Base-by-base conservation (phyloP, 2,329 filamentous ascomycete genomes). In the Epichloe amarillans region DNA sequence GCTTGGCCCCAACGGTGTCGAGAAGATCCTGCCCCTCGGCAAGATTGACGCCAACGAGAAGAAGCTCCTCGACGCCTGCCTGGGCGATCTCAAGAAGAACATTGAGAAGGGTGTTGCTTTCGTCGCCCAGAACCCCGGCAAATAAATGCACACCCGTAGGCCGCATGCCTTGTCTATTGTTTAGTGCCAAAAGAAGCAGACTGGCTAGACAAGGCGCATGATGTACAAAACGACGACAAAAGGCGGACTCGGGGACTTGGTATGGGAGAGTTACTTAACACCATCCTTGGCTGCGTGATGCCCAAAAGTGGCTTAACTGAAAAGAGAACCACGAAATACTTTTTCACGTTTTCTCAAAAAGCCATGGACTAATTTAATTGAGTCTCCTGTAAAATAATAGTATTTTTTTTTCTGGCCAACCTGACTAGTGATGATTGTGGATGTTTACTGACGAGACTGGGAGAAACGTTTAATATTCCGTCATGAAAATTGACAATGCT, bases 1-100 rank as follows among this genome's bases (percentile, higher is more conserved):
- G 79, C 87, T 98, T 65, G 93, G 93, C 75, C 89, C 90, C 69
- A 85, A 91, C 70, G 93, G 93, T 77, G 91, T 94, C 59, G 83
- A 93, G 80, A 86, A 95, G 82, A 91, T 97, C 70, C 79, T 85
- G 69, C 83, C 86, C 62, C 74, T 98, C 62, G 93, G 93, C 72
- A 77, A 86, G 72, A 67, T 97, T 67, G 87, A 88, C 66, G 80
- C 82, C 63, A 75, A 82, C 70, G 93, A 98, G 84, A 75, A 95
- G 82, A 83, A 84, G 73, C 83, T 98, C 62, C 74, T 98, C 64
- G 86, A 94, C 65, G 87, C 82, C 64, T 86, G 82, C 79, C 76
- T 97, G 61, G 75, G 69, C 63, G 93, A 91, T 72, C 79, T 93
- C 69, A 86, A 86, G 79, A 86, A 85, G 81, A 96, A 97, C 84